Conservation (phyloP, 305 asterid genomes). For the Rubia balearica region DNA sequence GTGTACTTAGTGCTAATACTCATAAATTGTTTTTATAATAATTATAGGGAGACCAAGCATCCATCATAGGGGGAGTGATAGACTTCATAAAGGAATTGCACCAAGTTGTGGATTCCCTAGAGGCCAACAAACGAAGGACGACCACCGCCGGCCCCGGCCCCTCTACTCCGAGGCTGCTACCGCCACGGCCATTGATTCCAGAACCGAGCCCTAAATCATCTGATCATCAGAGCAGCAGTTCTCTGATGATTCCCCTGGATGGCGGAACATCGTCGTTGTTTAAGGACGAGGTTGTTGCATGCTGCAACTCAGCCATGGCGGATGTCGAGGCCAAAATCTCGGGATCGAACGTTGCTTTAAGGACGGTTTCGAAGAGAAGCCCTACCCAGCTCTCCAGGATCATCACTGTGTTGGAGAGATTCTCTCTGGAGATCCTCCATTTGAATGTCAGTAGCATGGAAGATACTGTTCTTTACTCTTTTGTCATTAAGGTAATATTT, state of each 20-base stretch:
- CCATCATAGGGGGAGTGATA: constrained; percentile 74
- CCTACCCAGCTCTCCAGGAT: constrained; percentile 66
- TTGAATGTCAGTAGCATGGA: constrained; percentile 88
- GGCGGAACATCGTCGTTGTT: constrained; percentile 19
- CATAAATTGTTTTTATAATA: not conserved
- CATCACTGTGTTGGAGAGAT: constrained; percentile 53
- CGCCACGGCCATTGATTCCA: constrained; percentile 29
- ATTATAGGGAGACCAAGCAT: constrained; percentile 65
- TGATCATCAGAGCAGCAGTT: not conserved
- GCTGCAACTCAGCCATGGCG: constrained; percentile 73
- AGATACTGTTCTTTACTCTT: constrained; percentile 77
- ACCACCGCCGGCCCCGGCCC: constrained; percentile 12
- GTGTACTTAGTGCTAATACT: not conserved
- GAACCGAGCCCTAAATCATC: constrained; percentile 40
- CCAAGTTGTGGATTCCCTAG: constrained; percentile 61
- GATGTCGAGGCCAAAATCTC: constrained; percentile 78
- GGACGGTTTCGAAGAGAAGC: constrained; percentile 56
- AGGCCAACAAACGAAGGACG: constrained; percentile 61
- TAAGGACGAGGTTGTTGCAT: constrained; percentile 63
- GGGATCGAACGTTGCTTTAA: constrained; percentile 62
- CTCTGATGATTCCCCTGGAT: constrained; percentile 14
- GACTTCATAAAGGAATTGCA: constrained; percentile 90
- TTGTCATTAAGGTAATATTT: constrained; percentile 63
- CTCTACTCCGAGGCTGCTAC: constrained; percentile 37
- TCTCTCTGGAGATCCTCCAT: constrained; percentile 69